phyloP scores from a whole-genome alignment of 1,284 basidiomycete species.

The Ceratobasidium sp. region DNA sequence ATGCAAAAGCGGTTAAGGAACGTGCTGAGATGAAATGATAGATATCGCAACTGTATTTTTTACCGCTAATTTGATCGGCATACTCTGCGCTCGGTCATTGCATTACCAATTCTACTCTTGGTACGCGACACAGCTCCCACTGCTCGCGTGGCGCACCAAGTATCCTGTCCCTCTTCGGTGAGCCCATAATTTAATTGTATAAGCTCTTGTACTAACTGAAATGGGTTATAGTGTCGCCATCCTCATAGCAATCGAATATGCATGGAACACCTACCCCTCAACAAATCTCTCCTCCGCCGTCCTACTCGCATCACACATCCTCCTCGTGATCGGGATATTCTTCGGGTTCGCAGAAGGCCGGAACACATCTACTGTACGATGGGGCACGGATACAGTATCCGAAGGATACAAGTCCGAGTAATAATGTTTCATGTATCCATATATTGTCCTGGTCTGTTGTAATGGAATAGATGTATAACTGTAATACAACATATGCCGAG shows the following conservation, averaged over 20 bases:
- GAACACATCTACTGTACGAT: conserved; percentile 37
- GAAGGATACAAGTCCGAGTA: conserved; percentile 23
- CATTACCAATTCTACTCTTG: conserved; percentile 99
- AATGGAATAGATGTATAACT: not conserved
- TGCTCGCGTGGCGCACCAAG: conserved; percentile 81
- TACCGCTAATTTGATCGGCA: conserved; percentile 93
- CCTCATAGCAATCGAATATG: conserved; percentile 79
- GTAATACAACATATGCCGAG: not conserved
- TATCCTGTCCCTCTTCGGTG: conserved; percentile 76
- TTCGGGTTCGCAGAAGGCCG: conserved; percentile 62
- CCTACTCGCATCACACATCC: conserved; percentile 71
- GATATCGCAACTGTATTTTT: conserved; percentile 87
- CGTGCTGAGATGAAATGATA: conserved; percentile 57
- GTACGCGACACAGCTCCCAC: conserved; percentile 95
- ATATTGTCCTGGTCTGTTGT: too few species aligned
- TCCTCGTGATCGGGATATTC: conserved; percentile 77
- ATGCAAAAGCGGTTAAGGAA: not conserved
- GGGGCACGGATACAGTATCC: not conserved
- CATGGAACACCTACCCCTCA: conserved; percentile 91
- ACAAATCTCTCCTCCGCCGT: conserved; percentile 78
- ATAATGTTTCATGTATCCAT: not conserved
- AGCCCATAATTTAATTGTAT: too few species aligned
- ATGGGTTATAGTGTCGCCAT: conserved; percentile 68
- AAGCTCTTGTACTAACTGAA: too few species aligned
- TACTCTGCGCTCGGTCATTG: conserved; percentile 92